Base-by-base conservation (phyloP, 306 rosid genomes). In the Hippophae gyantsensis region DNA sequence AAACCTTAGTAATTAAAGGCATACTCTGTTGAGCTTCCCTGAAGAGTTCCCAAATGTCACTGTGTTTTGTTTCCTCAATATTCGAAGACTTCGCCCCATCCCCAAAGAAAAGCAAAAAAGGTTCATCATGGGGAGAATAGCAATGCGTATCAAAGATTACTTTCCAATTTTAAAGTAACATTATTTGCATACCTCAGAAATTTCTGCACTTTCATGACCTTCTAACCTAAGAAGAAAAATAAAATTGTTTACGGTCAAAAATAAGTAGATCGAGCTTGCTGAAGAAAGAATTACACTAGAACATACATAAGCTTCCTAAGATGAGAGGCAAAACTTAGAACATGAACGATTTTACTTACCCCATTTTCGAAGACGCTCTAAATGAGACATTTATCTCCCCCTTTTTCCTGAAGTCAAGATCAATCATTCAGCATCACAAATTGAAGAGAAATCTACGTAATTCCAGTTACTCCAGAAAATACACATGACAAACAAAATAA, bases 21-120 rank as follows among this genome's bases (percentile, higher is more conserved):
- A 70, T 73, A 89, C 97, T 90, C 68, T 70, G 89, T 76, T 86
- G 95, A 71, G 97, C 95, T 81, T 84, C 94, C 63, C 65, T 77
- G 78, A 90, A 90, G 63, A 78, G 80, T 57, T 66, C 23, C 95
- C 90, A 82, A 74, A 86, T 71, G 13, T 82, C 76, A 49, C 41
- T 63, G 13, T 57, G 69, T 43, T 76, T 78, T 58, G 49, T 73
- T 61, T 63, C 71, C 55, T 57, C 80, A 48, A 68, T 84, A 32
- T 67, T 48, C 14, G 79, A 56, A 27, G 79, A 38, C 89, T 85
- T 69, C 3, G 52, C 62, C 66, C 38, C 55, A 56, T 23, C 25
- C 43, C 7, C 0, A 32, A 13, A 52, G 13, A 43, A 25, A 23
- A 43, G 57, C 7, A 40, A 57, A 67, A 60, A 63, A 62, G 14